phyloP scores from a whole-genome alignment of 768 basidiomycete genomes.

The Rhodotorula paludigena region DNA sequence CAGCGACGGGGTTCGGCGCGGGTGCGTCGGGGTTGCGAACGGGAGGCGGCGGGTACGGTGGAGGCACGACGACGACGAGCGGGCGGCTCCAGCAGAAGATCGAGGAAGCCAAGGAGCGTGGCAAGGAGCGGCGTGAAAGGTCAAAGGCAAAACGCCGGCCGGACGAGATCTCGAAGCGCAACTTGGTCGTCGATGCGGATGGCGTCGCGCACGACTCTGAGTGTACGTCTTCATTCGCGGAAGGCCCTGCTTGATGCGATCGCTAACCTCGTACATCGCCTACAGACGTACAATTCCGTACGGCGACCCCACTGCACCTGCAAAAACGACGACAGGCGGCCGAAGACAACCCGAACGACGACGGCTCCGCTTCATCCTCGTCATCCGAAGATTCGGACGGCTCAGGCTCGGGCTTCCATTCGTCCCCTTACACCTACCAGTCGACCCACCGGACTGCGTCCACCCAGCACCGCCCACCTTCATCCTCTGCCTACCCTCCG shows the following conservation, averaged over 20 bases:
- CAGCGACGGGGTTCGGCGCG: background rate
- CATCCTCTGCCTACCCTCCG: constrained; percentile 4
- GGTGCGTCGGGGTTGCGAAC: background rate
- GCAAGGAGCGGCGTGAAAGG: constrained; percentile 30
- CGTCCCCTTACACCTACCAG: constrained; percentile 39
- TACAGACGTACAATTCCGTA: constrained; percentile 34
- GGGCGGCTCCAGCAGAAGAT: constrained; percentile 26
- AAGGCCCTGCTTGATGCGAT: too few relatives aligned
- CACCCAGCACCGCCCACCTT: constrained; percentile 9
- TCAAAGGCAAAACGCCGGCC: constrained; percentile 18
- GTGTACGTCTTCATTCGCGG: constrained; percentile 30
- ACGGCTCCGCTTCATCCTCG: constrained; percentile 29
- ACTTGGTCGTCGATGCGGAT: constrained; percentile 26
- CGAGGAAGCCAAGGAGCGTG: constrained; percentile 32
- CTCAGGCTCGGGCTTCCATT: constrained; percentile 27
- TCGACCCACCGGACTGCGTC: constrained; percentile 37
- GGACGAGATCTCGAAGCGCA: constrained; percentile 22
- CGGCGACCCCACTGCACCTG: constrained; percentile 20
- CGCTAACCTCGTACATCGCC: background rate
- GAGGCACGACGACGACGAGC: background rate
- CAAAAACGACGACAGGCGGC: constrained; percentile 7
- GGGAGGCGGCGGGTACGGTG: constrained; percentile 6
- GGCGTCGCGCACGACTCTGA: constrained; percentile 37
- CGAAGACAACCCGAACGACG: constrained; percentile 20
- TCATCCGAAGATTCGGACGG: constrained; percentile 2